phyloP scores from a whole-genome alignment of 306 rosid species.

The Begonia fuchsioides region DNA sequence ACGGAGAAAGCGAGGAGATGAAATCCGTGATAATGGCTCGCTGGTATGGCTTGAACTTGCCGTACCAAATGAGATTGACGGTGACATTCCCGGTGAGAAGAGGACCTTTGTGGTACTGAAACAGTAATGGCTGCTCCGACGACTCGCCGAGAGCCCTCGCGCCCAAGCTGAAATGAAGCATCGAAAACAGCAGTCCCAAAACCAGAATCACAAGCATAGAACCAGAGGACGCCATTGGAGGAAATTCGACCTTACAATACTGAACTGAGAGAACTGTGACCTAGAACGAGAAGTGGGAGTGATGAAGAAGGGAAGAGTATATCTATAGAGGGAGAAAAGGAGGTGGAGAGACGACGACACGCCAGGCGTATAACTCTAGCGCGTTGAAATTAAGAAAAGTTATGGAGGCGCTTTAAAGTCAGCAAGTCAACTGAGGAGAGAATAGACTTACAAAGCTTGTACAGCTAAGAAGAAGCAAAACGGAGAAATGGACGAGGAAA shows the following conservation, averaged over 20 bases:
- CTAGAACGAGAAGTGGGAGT: too few relatives aligned
- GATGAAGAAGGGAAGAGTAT: too few relatives aligned
- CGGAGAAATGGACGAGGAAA: too few relatives aligned
- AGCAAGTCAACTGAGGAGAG: too few relatives aligned
- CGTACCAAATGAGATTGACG: slow-evolving; percentile 65
- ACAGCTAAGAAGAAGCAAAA: too few relatives aligned
- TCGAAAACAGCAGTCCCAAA: slow-evolving; percentile 11
- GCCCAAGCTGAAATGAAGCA: slow-evolving; percentile 23
- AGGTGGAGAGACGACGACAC: too few relatives aligned
- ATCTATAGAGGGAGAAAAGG: too few relatives aligned
- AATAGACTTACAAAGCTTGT: too few relatives aligned
- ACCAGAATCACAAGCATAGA: slow-evolving; percentile 6
- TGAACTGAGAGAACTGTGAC: too few relatives aligned
- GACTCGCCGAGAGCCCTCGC: slow-evolving; percentile 22
- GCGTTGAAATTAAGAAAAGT: too few relatives aligned
- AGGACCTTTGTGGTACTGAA: slow-evolving; percentile 69
- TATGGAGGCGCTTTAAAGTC: too few relatives aligned
- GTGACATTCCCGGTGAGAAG: slow-evolving; percentile 39
- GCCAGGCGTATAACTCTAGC: too few relatives aligned
- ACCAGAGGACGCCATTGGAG: slow-evolving; percentile 22
- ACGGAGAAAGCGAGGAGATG: slow-evolving; percentile 32
- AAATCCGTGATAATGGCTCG: slow-evolving; percentile 45
- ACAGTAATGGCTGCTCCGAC: slow-evolving; percentile 17
- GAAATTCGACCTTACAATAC: background rate
- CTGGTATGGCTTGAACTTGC: slow-evolving; percentile 50